These are phyloP conservation scores for Vitis labrusca DNA, from an alignment of 164 flowering plant genomes.

Conservation along the genomic window DNA sequence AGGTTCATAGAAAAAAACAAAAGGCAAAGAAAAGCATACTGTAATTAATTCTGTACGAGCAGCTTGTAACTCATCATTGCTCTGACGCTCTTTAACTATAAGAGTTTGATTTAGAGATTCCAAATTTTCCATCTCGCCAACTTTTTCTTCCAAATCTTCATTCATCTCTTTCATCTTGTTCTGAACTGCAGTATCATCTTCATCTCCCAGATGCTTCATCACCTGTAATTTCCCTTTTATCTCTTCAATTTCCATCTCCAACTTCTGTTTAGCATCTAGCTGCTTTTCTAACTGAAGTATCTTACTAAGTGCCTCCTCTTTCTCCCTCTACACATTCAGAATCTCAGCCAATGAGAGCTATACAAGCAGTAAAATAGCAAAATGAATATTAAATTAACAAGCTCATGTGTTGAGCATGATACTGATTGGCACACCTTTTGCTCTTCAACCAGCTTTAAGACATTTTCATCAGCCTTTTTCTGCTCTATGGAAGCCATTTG, in stretches of 20 bases:
- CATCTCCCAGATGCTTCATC: conserved; percentile 56
- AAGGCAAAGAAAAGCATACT: conserved; percentile 28
- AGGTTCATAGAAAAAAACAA: background rate
- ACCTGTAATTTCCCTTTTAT: conserved; percentile 64
- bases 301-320: conserved; percentile 49
- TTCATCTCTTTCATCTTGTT: conserved; percentile 50
- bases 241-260: conserved; percentile 68
- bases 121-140: conserved; percentile 28
- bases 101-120: conserved; percentile 40
- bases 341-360: conserved; percentile 8
- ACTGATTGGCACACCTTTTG: conserved; percentile 45
- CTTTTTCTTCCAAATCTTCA: conserved; percentile 37
- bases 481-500: conserved; percentile 60
- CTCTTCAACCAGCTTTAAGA: conserved; percentile 56
- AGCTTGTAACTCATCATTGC: conserved; percentile 68
- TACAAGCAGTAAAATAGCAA: background rate
- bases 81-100: conserved; percentile 48
- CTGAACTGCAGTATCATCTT: conserved; percentile 50
- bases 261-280: conserved; percentile 59
- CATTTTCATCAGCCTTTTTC: conserved; percentile 62
- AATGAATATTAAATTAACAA: background rate
- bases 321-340: conserved; percentile 51
- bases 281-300: conserved; percentile 51
- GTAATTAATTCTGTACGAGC: conserved; percentile 59
- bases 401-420: background rate